phyloP scores from a whole-genome alignment of 106 monocot genomes.

The Acanthochlamys bracteata region DNA sequence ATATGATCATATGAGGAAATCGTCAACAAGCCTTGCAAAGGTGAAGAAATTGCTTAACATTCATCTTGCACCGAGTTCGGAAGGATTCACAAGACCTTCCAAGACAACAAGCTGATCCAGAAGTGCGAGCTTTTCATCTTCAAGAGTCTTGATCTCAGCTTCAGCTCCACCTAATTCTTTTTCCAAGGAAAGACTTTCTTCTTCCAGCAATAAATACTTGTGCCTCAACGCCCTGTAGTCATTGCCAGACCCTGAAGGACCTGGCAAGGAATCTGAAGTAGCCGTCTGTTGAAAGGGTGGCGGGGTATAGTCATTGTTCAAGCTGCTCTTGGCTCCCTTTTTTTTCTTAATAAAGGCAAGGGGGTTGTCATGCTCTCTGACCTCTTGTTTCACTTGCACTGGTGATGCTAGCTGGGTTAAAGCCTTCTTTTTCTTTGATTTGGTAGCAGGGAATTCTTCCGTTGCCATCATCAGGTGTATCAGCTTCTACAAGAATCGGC shows the following conservation, averaged over 20 bases:
- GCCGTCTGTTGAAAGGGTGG: constrained; percentile 29
- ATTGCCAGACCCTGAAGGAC: constrained; percentile 27
- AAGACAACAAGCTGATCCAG: constrained; percentile 86
- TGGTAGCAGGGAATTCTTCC: constrained; percentile 11
- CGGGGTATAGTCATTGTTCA: constrained; percentile 21
- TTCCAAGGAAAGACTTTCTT: constrained; percentile 58
- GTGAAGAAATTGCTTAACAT: neutral
- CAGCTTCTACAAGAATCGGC: no score
- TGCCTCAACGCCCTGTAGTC: constrained; percentile 60
- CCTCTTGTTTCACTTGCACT: constrained; percentile 23
- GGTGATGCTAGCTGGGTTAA: constrained; percentile 14
- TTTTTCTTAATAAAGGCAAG: constrained; percentile 13
- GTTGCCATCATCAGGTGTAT: no score
- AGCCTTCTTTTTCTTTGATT: constrained; percentile 36
- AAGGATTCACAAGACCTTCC: constrained; percentile 83
- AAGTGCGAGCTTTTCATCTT: constrained; percentile 69
- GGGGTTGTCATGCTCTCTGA: constrained; percentile 9
- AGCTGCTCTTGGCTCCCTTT: constrained; percentile 40
- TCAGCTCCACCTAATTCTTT: constrained; percentile 49
- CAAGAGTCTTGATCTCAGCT: constrained; percentile 43
- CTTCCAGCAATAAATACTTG: constrained; percentile 82
- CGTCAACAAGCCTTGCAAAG: no score
- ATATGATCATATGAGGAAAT: no score
- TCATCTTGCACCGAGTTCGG: constrained; percentile 25
- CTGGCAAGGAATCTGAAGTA: constrained; percentile 43